Conservation (phyloP, 345 rosid genomes). For the Lepidium didymum region DNA sequence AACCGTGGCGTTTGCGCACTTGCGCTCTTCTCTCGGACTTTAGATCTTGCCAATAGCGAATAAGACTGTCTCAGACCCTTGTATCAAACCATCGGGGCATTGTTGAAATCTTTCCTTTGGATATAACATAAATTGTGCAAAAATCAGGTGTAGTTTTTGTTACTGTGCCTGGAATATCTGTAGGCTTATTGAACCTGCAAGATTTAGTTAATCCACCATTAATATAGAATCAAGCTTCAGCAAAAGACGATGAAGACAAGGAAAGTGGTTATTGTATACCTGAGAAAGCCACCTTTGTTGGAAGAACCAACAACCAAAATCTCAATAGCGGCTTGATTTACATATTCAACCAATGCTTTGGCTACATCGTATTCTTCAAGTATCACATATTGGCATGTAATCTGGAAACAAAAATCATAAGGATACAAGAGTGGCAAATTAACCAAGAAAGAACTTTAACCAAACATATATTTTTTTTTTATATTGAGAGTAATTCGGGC, state of each 20-base stretch:
- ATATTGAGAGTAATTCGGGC: no score
- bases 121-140: slow-evolving; percentile 63
- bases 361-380: slow-evolving; percentile 73
- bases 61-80: no score
- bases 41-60: no score
- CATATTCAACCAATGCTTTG: slow-evolving; percentile 63
- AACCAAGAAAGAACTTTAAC: neutral
- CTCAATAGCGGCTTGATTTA: slow-evolving; percentile 55
- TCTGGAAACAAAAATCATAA: slow-evolving; percentile 31
- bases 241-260: slow-evolving; percentile 25
- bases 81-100: no score
- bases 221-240: neutral
- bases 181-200: slow-evolving; percentile 52
- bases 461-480: neutral
- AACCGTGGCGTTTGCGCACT: no score
- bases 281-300: slow-evolving; percentile 61
- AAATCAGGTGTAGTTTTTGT: slow-evolving; percentile 79
- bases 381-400: slow-evolving; percentile 70
- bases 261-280: slow-evolving; percentile 29
- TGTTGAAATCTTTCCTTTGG: slow-evolving; percentile 75
- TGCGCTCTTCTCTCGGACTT: no score
- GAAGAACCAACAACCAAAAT: slow-evolving; percentile 65
- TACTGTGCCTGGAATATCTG: slow-evolving; percentile 53
- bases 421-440: neutral
- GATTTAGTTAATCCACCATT: neutral